A percentile compares a stretch with the other conserved stretches of the same genome.
Conservation (phyloP, 2,329 filamentous ascomycete species). For the Tolypocladium album region DNA sequence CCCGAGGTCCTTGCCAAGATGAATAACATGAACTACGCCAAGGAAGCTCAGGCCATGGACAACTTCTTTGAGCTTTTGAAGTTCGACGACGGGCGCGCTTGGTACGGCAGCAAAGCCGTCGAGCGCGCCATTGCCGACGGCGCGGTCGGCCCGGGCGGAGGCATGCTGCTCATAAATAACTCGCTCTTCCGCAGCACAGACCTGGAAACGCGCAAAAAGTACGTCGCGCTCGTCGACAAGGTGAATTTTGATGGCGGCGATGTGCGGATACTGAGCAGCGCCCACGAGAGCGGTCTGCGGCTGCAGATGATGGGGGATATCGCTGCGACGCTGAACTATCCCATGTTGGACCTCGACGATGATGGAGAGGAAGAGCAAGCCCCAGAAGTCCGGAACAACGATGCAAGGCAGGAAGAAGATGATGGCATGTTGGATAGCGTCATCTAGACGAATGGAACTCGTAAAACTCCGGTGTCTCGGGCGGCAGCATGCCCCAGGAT, state of each 20-base stretch:
- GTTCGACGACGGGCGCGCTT: slow-evolving; percentile 76
- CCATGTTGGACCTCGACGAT: slow-evolving; percentile 70
- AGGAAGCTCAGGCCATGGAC: slow-evolving; percentile 77
- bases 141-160: slow-evolving; percentile 78
- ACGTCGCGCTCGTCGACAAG: slow-evolving; percentile 77
- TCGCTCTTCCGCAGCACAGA: slow-evolving; percentile 77
- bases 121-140: slow-evolving; percentile 75
- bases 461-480: not conserved
- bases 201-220: slow-evolving; percentile 63
- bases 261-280: slow-evolving; percentile 77
- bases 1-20: slow-evolving; percentile 68
- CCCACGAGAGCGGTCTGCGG: slow-evolving; percentile 85
- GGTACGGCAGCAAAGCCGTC: slow-evolving; percentile 80
- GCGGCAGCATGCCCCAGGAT: not conserved
- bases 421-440: slow-evolving; percentile 21
- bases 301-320: slow-evolving; percentile 78
- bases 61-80: slow-evolving; percentile 69
- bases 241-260: slow-evolving; percentile 84
- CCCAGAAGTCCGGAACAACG: slow-evolving; percentile 2
- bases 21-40: slow-evolving; percentile 77
- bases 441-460: slow-evolving; percentile 11
- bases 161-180: slow-evolving; percentile 78
- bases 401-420: slow-evolving; percentile 15
- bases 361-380: slow-evolving; percentile 37
- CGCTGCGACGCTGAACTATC: slow-evolving; percentile 84